These are phyloP conservation scores for Adansonia digitata DNA, from an alignment of 345 rosid genomes.

Conservation along the genomic window DNA sequence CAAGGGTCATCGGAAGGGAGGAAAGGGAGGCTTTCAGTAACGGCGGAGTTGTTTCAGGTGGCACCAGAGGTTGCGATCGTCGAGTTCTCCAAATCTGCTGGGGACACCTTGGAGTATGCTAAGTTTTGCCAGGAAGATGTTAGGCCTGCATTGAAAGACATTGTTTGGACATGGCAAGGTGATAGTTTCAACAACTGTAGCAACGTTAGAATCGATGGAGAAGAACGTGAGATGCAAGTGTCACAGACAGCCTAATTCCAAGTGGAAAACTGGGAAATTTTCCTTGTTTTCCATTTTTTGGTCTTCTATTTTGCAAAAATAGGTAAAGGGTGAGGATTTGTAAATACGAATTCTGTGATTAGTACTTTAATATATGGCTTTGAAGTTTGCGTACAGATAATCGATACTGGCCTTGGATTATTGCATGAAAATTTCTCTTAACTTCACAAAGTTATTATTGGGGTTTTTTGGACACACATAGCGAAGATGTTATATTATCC, in stretches of 20 bases:
- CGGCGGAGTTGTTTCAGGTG: constrained; percentile 62
- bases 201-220: background rate
- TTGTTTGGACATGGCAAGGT: constrained; percentile 34
- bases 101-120: constrained; percentile 51
- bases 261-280: background rate
- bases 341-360: background rate
- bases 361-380: background rate
- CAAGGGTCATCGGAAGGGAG: constrained; percentile 46
- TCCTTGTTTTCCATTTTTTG: background rate
- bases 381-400: background rate
- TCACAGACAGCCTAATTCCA: background rate
- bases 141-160: constrained; percentile 70
- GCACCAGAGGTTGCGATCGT: constrained; percentile 63
- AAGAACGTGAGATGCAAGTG: background rate
- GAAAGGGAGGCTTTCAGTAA: constrained; percentile 51
- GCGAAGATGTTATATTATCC: background rate
- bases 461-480: background rate
- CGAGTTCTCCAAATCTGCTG: constrained; percentile 56
- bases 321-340: background rate
- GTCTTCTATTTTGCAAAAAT: background rate
- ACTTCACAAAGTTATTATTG: background rate
- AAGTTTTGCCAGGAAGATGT: constrained; percentile 62
- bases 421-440: background rate
- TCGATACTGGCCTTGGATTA: background rate
- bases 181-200: background rate